Conservation (phyloP, 1,284 basidiomycete genomes). For the Cryptococcus sp. region DNA sequence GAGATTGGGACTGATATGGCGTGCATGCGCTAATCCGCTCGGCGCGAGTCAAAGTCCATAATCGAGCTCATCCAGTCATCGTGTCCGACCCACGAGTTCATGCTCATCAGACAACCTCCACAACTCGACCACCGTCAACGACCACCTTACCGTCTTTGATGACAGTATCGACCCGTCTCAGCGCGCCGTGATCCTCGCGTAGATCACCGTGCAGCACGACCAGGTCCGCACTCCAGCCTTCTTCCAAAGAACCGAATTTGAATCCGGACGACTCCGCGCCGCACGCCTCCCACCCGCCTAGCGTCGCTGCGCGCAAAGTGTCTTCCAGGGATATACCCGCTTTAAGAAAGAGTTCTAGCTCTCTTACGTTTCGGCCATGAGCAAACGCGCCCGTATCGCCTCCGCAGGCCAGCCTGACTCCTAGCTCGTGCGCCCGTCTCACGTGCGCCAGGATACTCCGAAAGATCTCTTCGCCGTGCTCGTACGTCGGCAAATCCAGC, state of each 20-base stretch:
- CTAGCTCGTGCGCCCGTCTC: constrained; percentile 9
- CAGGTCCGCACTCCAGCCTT: constrained; percentile 23
- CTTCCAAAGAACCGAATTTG: constrained; percentile 16
- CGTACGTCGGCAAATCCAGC: neutral
- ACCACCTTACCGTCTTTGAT: constrained; percentile 21
- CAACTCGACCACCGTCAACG: constrained; percentile 3
- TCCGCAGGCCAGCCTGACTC: constrained; percentile 17
- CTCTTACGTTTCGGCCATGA: constrained; percentile 19
- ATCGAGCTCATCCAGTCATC: no score
- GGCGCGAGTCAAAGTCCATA: no score
- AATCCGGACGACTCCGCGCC: constrained; percentile 19
- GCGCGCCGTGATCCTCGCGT: constrained; percentile 10
- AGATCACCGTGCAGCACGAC: constrained; percentile 17
- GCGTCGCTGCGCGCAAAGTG: constrained; percentile 13
- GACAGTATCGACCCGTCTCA: constrained; percentile 14
- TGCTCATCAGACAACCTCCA: constrained; percentile 1
- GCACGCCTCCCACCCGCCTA: constrained; percentile 25
- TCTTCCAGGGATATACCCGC: constrained; percentile 19
- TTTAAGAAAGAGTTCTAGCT: constrained; percentile 17
- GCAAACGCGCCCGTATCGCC: constrained; percentile 19
- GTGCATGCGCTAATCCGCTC: no score
- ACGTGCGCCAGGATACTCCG: constrained; percentile 2
- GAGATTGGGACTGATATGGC: no score
- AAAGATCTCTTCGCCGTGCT: neutral
- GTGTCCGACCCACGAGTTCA: neutral